A percentile compares a stretch with the other conserved stretches of the same genome.
phyloP scores from a whole-genome alignment of 768 basidiomycete species.

The Pholiota conissans region DNA sequence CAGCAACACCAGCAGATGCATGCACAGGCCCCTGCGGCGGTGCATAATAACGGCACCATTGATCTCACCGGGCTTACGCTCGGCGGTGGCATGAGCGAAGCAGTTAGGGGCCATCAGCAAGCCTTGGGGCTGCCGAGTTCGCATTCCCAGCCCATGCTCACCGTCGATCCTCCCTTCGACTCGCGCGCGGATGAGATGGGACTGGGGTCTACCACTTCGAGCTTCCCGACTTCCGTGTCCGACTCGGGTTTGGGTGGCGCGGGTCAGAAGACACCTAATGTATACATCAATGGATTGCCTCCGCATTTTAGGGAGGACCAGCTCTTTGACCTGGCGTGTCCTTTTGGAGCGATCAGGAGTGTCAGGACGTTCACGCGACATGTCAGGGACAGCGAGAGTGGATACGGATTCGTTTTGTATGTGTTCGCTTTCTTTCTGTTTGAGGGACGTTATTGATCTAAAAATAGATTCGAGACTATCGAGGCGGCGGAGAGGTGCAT shows the following conservation, averaged over 20 bases:
- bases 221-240: conserved; percentile 15
- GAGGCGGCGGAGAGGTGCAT: conserved; percentile 78
- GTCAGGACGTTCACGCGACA: conserved; percentile 85
- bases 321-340: conserved; percentile 66
- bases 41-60: conserved; percentile 8
- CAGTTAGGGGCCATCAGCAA: conserved; percentile 5
- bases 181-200: neutral
- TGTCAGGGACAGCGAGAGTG: conserved; percentile 70
- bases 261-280: conserved; percentile 63
- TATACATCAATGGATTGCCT: conserved; percentile 87
- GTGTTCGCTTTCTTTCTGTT: conserved; percentile 24
- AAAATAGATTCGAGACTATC: conserved; percentile 59
- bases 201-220: neutral
- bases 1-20: conserved; percentile 13
- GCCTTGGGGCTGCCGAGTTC: conserved; percentile 12
- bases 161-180: conserved; percentile 12
- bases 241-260: conserved; percentile 13
- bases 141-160: conserved; percentile 11
- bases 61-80: conserved; percentile 16
- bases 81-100: neutral
- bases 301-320: conserved; percentile 83
- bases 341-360: conserved; percentile 74
- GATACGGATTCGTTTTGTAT: conserved; percentile 80
- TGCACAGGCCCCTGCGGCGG: neutral
- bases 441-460: neutral